Evolutionary conservation across 768 basidiomycete species (phyloP), one percentile per base, ranked within the genome.

Genomic region (Asterophora lycoperdoides): DNA sequence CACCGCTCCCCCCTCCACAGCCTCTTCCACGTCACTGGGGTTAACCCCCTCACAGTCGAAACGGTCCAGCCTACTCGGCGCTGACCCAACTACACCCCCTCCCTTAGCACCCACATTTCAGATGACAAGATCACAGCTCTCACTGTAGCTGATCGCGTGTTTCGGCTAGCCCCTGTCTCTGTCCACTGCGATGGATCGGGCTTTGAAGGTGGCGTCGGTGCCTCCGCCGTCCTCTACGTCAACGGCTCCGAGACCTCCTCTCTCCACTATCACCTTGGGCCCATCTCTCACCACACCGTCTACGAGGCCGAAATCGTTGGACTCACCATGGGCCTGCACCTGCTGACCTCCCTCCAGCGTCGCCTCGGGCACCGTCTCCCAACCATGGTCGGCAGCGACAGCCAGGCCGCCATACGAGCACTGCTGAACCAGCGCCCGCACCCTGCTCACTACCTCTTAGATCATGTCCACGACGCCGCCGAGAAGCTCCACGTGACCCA

Each of bases 171-270:
- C 17, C 34, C 19, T 1, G 35, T 37, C 20, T 39, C 48, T 0
- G 36, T 49, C 1, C 49, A 46, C 41, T 41, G 44, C 20, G 44
- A 54, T 13, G 26, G 48, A 20, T 53, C 44, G 9, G 40, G 53
- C 15, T 49, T 44, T 8, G 39, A 53, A 54, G 48, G 44, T 1
- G 26, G 40, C 14, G 26, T 49, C 13, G 48, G 53, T 1, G 32
- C 52, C 8, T 44, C 40, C 13, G 48, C 48, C 15, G 40, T 46
- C 28, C 20, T 54, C 0, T 49, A 41, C 20, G 3, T 30, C 14
- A 38, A 54, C 26, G 13, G 13, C 11, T 7, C 34, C 1, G 14
- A 49, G 14, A 19, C 8, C 1, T 10, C 17, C 2, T 19, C 40
- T 18, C 44, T 46, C 7, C n/a, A 6, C 1, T 54, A 37, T 20